Evolutionary conservation across 2,329 filamentous ascomycete species (phyloP), one percentile per base, ranked within the genome.

Genomic region (Neonectria magnoliae): DNA sequence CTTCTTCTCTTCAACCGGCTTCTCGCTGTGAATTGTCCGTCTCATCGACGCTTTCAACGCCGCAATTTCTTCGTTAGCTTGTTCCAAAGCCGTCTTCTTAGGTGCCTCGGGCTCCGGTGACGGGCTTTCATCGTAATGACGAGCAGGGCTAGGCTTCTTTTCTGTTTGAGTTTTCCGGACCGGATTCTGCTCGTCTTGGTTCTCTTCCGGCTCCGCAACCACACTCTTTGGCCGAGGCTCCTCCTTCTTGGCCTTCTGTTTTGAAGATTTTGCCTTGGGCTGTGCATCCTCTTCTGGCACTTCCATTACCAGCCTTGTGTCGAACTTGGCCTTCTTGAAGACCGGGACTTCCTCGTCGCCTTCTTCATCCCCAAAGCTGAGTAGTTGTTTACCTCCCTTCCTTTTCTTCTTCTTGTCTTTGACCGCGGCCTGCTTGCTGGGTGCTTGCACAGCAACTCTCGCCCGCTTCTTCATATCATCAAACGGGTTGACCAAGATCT

Each of bases 1-100:
- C 73, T 87, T 88, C 68, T 87, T 87, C 68, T 89, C 84, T 64
- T 84, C 81, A 29, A 84, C 82, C 1, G 84, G 80, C 18, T 69
- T 82, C 41, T 76, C 83, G 1, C 78, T 74, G 57, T 85, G 79
- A 27, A 87, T 80, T 22, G 85, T 91, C 36, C 92, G 86, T 75
- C 90, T 91, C 90, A 96, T 93, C 1, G 91, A 94, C 9, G 91
- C 91, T 77, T 94, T 95, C 4, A 96, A 81, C 1, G 90, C 90
- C 5, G 91, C 91, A 58, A 95, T 93, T 73, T 96, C 91, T 41
- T 92, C 91, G 69, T 94, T 94, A 3, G 91, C 92, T 69, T 84
- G 84, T 67, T 93, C 90, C 10, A 94, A 80, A 1, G 85, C 83
- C 1, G 84, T 84, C 72, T 86, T 86, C 38, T 73, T 77, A 41